phyloP scores from a whole-genome alignment of 2,329 filamentous ascomycete genomes.

The Scytalidium lignicola region DNA sequence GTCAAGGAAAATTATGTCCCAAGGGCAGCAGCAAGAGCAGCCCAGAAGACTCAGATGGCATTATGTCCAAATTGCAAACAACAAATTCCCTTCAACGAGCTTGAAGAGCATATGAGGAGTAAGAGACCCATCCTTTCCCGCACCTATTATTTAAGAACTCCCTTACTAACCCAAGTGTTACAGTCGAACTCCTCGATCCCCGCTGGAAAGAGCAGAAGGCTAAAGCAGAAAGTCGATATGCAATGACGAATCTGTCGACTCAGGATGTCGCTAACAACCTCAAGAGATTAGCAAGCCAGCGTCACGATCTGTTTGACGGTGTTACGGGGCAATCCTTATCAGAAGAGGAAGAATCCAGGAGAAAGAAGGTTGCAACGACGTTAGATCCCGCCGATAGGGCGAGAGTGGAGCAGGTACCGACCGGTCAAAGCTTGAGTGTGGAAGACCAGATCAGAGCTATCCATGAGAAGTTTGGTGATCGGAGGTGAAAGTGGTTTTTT shows the following conservation, averaged over 20 bases:
- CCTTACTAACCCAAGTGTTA: slow-evolving; percentile 10
- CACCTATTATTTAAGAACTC: neutral
- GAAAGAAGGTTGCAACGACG: slow-evolving; percentile 70
- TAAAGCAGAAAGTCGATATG: slow-evolving; percentile 77
- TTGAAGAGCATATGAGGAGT: slow-evolving; percentile 90
- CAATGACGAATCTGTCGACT: slow-evolving; percentile 81
- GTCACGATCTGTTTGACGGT: slow-evolving; percentile 80
- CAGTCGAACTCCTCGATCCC: slow-evolving; percentile 83
- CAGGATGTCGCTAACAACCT: slow-evolving; percentile 88
- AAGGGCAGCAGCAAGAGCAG: slow-evolving; percentile 67
- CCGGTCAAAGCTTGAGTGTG: slow-evolving; percentile 57
- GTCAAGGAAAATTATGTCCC: slow-evolving; percentile 93
- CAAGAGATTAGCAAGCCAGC: slow-evolving; percentile 87
- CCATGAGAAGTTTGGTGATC: slow-evolving; percentile 47
- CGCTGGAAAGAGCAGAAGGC: slow-evolving; percentile 94
- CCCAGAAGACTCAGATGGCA: slow-evolving; percentile 59
- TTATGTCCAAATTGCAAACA: slow-evolving; percentile 93
- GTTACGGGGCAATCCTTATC: slow-evolving; percentile 62
- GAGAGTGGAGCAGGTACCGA: slow-evolving; percentile 50
- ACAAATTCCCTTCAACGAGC: slow-evolving; percentile 78
- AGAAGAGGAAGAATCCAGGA: slow-evolving; percentile 66
- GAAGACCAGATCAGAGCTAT: slow-evolving; percentile 78
- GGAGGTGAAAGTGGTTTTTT: slow-evolving; percentile 15
- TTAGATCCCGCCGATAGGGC: slow-evolving; percentile 51
- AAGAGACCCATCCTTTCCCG: slow-evolving; percentile 25